Conservation (phyloP, 805 yeast species). For the Tetrapisispora taiwanensis region DNA sequence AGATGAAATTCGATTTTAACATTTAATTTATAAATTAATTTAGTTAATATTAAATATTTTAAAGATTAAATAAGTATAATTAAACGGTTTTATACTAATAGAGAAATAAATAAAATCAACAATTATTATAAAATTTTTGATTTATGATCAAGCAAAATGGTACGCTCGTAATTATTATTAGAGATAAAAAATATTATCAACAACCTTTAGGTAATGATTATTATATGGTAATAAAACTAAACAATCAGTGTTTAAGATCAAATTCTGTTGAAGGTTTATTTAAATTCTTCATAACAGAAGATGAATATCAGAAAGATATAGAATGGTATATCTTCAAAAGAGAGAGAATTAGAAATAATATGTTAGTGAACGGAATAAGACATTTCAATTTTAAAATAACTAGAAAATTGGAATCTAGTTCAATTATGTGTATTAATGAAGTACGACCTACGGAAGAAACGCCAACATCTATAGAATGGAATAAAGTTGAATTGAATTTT, state of each 20-base stretch:
- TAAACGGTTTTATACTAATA: too few relatives aligned
- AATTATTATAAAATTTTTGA: neutral
- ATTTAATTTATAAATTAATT: too few relatives aligned
- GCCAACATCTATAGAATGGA: slow-evolving; percentile 10
- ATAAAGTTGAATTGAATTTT: slow-evolving; percentile 3
- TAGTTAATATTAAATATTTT: too few relatives aligned
- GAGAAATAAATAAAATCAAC: too few relatives aligned
- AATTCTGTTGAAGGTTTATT: slow-evolving; percentile 1
- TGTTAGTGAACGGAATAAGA: too few relatives aligned
- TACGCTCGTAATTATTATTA: neutral
- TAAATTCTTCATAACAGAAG: neutral
- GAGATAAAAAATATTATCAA: neutral
- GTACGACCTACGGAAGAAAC: neutral
- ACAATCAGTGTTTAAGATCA: slow-evolving; percentile 10
- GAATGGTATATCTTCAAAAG: slow-evolving; percentile 10
- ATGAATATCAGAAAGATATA: neutral
- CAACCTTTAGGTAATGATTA: neutral
- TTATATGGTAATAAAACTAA: slow-evolving; percentile 8
- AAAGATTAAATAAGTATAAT: too few relatives aligned
- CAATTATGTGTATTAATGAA: neutral
- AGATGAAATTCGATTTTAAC: too few relatives aligned
- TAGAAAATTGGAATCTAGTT: slow-evolving; percentile 7
- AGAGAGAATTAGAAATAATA: neutral
- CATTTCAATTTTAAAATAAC: slow-evolving; percentile 1
- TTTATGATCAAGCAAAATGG: slow-evolving; percentile 1